phyloP scores from a whole-genome alignment of 345 rosid species.

The Lumnitzera racemosa region DNA sequence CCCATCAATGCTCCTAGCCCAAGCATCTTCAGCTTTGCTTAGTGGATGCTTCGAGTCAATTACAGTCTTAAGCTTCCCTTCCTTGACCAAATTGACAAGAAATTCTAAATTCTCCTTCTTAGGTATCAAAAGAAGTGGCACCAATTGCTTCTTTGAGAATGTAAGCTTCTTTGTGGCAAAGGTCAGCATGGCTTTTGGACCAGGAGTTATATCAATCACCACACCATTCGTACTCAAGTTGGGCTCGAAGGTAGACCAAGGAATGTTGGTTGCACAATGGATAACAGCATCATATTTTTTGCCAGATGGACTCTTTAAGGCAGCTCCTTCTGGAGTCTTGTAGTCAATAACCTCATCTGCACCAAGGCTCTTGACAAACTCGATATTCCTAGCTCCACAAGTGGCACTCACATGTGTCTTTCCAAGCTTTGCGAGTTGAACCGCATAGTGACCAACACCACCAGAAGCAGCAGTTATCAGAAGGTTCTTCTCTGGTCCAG shows the following conservation, averaged over 20 bases:
- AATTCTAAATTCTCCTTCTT: constrained; percentile 10
- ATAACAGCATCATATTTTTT: constrained; percentile 19
- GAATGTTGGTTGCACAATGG: constrained; percentile 13
- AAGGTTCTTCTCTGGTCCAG: constrained; percentile 10
- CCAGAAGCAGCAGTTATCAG: constrained; percentile 23
- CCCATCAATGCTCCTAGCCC: constrained; percentile 20
- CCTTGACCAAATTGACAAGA: constrained; percentile 18
- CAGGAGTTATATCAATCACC: constrained; percentile 17
- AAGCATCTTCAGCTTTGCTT: constrained; percentile 18
- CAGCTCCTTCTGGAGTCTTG: constrained; percentile 20
- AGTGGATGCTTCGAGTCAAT: constrained; percentile 12
- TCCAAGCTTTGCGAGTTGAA: constrained; percentile 21
- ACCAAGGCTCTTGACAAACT: constrained; percentile 15
- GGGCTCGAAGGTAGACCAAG: constrained; percentile 18
- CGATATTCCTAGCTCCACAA: constrained; percentile 17
- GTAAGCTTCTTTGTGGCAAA: constrained; percentile 11
- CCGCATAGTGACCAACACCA: constrained; percentile 18
- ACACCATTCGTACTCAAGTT: constrained; percentile 12
- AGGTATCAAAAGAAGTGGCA: constrained; percentile 12
- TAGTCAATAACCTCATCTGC: constrained; percentile 20
- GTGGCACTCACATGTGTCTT: constrained; percentile 20
- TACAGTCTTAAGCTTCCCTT: constrained; percentile 18
- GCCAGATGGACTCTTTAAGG: constrained; percentile 20
- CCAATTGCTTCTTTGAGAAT: constrained; percentile 18
- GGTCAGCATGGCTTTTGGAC: constrained; percentile 4